These are phyloP conservation scores for Pseudozyma sp. DNA, from an alignment of 1,284 basidiomycete species.

Conservation along the genomic window DNA sequence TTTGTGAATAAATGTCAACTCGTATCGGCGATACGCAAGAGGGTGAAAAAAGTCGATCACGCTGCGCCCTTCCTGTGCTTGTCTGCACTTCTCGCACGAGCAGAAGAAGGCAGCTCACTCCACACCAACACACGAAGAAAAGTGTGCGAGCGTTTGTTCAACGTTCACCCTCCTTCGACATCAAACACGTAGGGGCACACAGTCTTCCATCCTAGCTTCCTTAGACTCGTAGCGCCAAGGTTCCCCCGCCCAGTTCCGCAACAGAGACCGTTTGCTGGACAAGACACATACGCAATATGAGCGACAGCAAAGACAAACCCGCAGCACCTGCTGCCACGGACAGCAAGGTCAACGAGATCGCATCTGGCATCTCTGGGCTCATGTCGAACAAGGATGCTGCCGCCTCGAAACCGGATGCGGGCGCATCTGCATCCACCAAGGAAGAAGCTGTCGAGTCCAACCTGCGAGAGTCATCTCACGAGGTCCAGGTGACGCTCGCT, in stretches of 20 bases:
- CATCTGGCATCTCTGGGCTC: slow-evolving; percentile 50
- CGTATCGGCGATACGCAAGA: background rate
- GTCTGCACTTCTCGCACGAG: slow-evolving; percentile 16
- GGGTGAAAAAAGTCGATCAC: slow-evolving; percentile 27
- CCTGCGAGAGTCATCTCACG: slow-evolving; percentile 60
- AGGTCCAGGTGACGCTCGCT: slow-evolving; percentile 88
- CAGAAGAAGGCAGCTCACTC: slow-evolving; percentile 10
- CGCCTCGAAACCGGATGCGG: slow-evolving; percentile 7
- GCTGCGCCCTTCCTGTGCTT: background rate
- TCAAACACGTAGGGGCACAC: background rate
- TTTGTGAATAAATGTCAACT: slow-evolving; percentile 13
- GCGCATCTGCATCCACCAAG: slow-evolving; percentile 8
- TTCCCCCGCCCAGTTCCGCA: no score
- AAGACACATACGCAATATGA: slow-evolving; percentile 13
- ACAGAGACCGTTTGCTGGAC: no score
- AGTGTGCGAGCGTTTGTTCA: background rate
- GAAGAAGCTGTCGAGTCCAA: slow-evolving; percentile 31
- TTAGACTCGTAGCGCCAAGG: no score
- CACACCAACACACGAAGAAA: slow-evolving; percentile 50
- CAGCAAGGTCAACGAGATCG: slow-evolving; percentile 54
- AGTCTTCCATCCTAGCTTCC: background rate
- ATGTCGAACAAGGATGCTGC: slow-evolving; percentile 37
- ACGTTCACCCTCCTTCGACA: background rate
- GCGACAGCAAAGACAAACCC: slow-evolving; percentile 36
- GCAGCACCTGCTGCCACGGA: slow-evolving; percentile 24